A percentile compares a stretch with the other conserved stretches of the same genome.
Conservation (phyloP, 805 yeast genomes). For the Hanseniaspora thailandica region DNA sequence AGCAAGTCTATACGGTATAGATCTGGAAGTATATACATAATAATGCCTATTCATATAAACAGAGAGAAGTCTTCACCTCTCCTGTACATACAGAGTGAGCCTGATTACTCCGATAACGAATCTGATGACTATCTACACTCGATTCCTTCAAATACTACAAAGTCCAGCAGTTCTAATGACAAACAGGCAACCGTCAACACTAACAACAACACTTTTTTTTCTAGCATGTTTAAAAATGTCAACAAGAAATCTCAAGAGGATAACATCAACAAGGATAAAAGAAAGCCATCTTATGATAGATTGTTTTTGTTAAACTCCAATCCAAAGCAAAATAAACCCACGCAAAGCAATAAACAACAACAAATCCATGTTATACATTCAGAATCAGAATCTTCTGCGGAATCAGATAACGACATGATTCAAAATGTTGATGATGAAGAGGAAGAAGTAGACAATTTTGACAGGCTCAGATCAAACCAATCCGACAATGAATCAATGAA, state of each 20-base stretch:
- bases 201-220: conserved; percentile 8
- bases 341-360: background rate
- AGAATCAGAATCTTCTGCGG: conserved; percentile 7
- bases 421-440: background rate
- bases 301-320: background rate
- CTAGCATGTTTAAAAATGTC: background rate
- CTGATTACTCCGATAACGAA: conserved; percentile 9
- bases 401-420: background rate
- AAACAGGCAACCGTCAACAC: background rate
- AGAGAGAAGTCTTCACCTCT: background rate
- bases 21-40: too few species aligned
- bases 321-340: background rate
- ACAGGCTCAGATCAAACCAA: background rate
- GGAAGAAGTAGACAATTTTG: background rate
- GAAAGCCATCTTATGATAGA: background rate
- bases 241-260: background rate
- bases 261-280: background rate
- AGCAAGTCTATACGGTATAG: too few species aligned
- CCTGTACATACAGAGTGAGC: conserved; percentile 8
- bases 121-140: background rate
- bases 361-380: background rate
- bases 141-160: background rate
- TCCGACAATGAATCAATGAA: conserved; percentile 13
- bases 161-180: background rate
- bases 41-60: background rate